These are phyloP conservation scores for Penicillium lividum DNA, from an alignment of 495 filamentous ascomycete genomes.

Conservation along the genomic window DNA sequence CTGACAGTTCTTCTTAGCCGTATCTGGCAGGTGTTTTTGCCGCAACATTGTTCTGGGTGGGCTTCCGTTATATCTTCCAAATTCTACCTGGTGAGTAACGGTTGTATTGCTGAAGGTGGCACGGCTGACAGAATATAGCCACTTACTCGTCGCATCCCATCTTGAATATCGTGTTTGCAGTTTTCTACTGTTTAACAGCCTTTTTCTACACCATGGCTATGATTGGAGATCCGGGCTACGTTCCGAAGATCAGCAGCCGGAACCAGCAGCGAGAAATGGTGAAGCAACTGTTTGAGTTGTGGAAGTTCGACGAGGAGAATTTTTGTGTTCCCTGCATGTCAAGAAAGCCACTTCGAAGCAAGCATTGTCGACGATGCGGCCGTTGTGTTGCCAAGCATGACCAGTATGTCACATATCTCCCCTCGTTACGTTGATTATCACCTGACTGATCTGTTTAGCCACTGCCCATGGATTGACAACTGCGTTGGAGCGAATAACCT, in stretches of 20 bases:
- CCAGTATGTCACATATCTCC: conserved; percentile 63
- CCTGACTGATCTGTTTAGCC: conserved; percentile 61
- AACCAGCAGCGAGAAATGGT: conserved; percentile 85
- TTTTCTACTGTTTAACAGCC: conserved; percentile 61
- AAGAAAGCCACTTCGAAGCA: conserved; percentile 84
- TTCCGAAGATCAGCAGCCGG: conserved; percentile 88
- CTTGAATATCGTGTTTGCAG: conserved; percentile 70
- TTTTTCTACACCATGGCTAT: conserved; percentile 90
- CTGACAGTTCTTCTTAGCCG: conserved; percentile 52
- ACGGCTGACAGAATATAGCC: conserved; percentile 38
- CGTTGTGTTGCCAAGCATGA: conserved; percentile 96
- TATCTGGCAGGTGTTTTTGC: conserved; percentile 94
- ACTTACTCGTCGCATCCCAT: conserved; percentile 66
- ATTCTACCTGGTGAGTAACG: conserved; percentile 66
- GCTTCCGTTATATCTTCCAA: conserved; percentile 68
- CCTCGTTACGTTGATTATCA: neutral
- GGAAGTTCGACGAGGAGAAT: conserved; percentile 91
- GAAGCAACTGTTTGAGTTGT: conserved; percentile 74
- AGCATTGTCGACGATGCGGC: conserved; percentile 88
- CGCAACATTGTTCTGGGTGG: conserved; percentile 81
- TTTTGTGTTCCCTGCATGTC: conserved; percentile 96
- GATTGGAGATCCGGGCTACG: conserved; percentile 85
- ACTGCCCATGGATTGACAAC: conserved; percentile 98
- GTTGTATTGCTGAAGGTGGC: neutral
- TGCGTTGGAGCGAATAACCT: conserved; percentile 94